phyloP scores from a whole-genome alignment of 106 monocot species.

The Dactylorhiza incarnata region DNA sequence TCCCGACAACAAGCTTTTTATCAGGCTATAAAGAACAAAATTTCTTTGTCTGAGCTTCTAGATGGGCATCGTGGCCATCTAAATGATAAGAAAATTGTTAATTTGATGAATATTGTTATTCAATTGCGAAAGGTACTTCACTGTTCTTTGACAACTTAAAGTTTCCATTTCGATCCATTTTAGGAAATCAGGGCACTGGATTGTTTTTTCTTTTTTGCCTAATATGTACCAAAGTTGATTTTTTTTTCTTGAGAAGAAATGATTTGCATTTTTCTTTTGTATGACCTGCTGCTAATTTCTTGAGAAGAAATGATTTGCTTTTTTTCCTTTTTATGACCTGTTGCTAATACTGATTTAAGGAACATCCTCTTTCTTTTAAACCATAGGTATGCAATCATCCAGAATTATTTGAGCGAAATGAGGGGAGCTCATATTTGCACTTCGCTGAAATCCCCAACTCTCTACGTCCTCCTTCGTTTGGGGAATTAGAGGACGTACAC shows the following conservation, averaged over 20 bases:
- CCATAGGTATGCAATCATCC: slow-evolving; percentile 97
- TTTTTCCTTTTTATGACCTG: background rate
- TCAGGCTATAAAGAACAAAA: slow-evolving; percentile 98
- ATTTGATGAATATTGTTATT: slow-evolving; percentile 99
- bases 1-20: slow-evolving; percentile 96
- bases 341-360: background rate
- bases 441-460: slow-evolving; percentile 82
- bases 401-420: slow-evolving; percentile 97
- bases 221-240: background rate
- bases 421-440: slow-evolving; percentile 79
- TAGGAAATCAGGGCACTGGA: background rate
- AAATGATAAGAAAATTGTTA: slow-evolving; percentile 85
- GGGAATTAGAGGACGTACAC: slow-evolving; percentile 61
- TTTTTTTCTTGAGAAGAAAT: background rate
- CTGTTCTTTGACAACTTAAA: background rate
- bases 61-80: slow-evolving; percentile 72
- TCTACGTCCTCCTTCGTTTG: slow-evolving; percentile 74
- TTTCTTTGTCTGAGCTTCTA: slow-evolving; percentile 83
- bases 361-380: background rate
- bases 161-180: background rate
- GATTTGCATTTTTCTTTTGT: background rate
- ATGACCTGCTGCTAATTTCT: background rate
- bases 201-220: background rate
- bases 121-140: slow-evolving; percentile 78
- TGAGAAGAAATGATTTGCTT: background rate